Base-by-base conservation (phyloP, 306 rosid species). In the Castanopsis chinensis region DNA sequence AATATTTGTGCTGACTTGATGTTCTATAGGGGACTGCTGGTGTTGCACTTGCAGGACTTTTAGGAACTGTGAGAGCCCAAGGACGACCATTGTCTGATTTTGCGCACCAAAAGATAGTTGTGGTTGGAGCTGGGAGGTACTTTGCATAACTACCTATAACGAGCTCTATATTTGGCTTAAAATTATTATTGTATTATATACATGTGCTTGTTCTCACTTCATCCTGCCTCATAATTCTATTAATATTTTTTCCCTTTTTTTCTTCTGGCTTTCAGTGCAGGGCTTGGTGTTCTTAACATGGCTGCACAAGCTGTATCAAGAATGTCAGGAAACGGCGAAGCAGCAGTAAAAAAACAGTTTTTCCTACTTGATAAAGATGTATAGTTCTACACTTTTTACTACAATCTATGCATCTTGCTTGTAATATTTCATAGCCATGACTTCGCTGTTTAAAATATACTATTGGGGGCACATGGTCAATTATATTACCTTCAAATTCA, bases 91-190 rank as follows among this genome's bases (percentile, higher is more conserved):
- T 96, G 83, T 70, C 93, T 59, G 94, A 96, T 81, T 89, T 96
- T 85, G 88, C 79, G 76, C 88, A 89, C 78, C 99, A 96, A 83
- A 96, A 88, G 94, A 96, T 96, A 80, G 98, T 93, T 79, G 94
- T 96, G 79, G 99, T 89, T 49, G 99, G 99, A 86, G 99, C 99
- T 68, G 99, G 99, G 83, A 96, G 99, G 99, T 96, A 90, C 79
- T 82, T 49, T 71, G 37, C 57, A 54, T 69, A 55, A 63, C 76
- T 79, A 61, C 72, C 79, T 70, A 0, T 76, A 64, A 67, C 64
- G 64, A 72, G 69, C 83, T 23, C 41, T 35, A 58, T 82, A 69
- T 75, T 69, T 35, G 41, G 76, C 72, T 78, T 80, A 71, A 51
- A 59, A 3, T 84, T 81, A 12, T 1, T 32, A 60, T 75, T 78